phyloP scores from a whole-genome alignment of 108 stramenopile genomes.

The Mediolabrus comicus region DNA sequence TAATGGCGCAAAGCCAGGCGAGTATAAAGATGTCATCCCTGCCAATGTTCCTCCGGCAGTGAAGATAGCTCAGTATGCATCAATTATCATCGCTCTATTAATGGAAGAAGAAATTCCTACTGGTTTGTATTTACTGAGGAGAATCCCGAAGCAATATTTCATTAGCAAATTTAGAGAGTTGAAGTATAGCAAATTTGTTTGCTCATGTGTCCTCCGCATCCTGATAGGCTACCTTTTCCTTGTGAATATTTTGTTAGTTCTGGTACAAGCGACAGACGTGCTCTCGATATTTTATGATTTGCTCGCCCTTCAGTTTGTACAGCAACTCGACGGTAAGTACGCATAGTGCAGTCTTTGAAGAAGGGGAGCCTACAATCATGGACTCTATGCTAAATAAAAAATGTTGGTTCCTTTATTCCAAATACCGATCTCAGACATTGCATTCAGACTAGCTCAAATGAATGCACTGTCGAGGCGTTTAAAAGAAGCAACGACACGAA shows the following conservation, averaged over 20 bases:
- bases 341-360: background rate
- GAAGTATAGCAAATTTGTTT: background rate
- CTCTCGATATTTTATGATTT: background rate
- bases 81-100: constrained; percentile 8
- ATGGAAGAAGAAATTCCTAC: constrained; percentile 31
- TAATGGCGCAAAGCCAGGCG: background rate
- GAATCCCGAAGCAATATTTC: background rate
- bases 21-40: constrained; percentile 3
- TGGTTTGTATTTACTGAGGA: background rate
- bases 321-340: constrained; percentile 1
- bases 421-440: too few species aligned
- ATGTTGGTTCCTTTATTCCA: too few species aligned
- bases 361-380: too few species aligned
- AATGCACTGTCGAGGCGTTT: background rate
- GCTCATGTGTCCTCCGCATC: background rate
- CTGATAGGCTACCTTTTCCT: background rate
- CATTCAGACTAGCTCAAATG: background rate
- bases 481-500: background rate
- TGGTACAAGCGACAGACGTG: background rate
- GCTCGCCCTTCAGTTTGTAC: background rate
- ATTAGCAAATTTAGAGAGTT: background rate
- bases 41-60: constrained; percentile 9
- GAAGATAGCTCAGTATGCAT: constrained; percentile 17
- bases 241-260: background rate
- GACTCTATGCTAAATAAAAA: too few species aligned